Percentiles rank a stretch among this genome's conserved stretches.
phyloP scores from a whole-genome alignment of 768 basidiomycete species.

The Mycena latifolia region DNA sequence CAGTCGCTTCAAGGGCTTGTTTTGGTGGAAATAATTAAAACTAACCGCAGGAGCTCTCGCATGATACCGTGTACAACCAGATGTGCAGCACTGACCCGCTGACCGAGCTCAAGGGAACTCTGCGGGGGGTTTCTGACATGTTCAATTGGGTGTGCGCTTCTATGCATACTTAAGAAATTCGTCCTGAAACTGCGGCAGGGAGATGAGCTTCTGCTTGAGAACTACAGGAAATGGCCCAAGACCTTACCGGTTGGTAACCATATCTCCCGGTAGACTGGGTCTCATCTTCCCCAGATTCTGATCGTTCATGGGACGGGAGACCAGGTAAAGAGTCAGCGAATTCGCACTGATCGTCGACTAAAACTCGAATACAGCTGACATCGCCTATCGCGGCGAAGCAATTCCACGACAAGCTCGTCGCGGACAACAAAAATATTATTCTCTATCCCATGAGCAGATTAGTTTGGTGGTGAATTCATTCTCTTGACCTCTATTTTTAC shows the following conservation, averaged over 20 bases:
- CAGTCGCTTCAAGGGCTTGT: no score
- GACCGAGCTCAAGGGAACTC: constrained; percentile 64
- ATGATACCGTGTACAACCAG: constrained; percentile 62
- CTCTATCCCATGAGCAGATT: constrained; percentile 40
- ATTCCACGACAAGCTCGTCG: constrained; percentile 29
- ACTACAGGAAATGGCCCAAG: constrained; percentile 72
- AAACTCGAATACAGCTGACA: constrained; percentile 29
- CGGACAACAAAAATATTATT: constrained; percentile 32
- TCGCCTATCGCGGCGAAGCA: constrained; percentile 9
- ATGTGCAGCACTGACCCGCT: constrained; percentile 73
- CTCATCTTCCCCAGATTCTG: constrained; percentile 47
- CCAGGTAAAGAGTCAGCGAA: constrained; percentile 43
- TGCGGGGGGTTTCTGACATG: constrained; percentile 76
- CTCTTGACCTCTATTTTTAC: neutral
- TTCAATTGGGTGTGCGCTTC: constrained; percentile 66
- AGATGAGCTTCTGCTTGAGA: constrained; percentile 60
- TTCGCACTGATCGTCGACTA: neutral
- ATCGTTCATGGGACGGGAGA: constrained; percentile 61
- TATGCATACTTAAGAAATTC: neutral
- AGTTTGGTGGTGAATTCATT: neutral
- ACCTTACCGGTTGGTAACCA: constrained; percentile 66
- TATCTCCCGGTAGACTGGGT: neutral
- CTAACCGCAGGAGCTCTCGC: constrained; percentile 65
- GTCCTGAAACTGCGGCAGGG: constrained; percentile 58
- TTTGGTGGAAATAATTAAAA: no score